A percentile compares a stretch with the other conserved stretches of the same genome.
phyloP scores from a whole-genome alignment of 106 monocot genomes.

The Posidonia australis region DNA sequence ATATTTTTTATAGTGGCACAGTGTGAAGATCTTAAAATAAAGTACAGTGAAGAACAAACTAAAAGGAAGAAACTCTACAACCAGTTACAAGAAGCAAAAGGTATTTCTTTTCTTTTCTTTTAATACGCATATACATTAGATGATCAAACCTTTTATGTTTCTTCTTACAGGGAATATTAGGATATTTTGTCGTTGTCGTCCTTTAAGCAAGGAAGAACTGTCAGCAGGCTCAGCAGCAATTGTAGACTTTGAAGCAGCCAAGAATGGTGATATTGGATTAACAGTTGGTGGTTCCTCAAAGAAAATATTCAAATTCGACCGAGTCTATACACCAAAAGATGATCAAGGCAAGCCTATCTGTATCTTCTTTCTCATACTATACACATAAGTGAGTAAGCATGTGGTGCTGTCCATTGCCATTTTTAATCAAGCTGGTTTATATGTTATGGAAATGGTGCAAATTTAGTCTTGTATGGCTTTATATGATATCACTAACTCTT shows the following conservation, averaged over 20 bases:
- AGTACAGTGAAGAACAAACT: constrained; percentile 62
- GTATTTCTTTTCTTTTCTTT: constrained; percentile 8
- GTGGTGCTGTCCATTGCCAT: too few species aligned
- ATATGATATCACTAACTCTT: too few species aligned
- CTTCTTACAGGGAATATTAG: constrained; percentile 76
- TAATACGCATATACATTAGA: not conserved
- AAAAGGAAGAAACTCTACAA: constrained; percentile 72
- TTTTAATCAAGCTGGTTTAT: too few species aligned
- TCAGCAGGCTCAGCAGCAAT: constrained; percentile 30
- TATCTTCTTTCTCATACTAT: too few species aligned
- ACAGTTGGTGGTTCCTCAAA: constrained; percentile 28
- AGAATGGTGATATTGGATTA: constrained; percentile 69
- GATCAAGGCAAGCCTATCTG: constrained; percentile 40
- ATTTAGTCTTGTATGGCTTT: too few species aligned
- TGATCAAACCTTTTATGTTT: not conserved
- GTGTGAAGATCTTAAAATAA: constrained; percentile 63
- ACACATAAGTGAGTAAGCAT: too few species aligned
- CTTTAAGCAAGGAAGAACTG: constrained; percentile 57
- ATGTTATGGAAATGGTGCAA: too few species aligned
- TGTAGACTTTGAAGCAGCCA: constrained; percentile 65
- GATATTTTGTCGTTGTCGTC: constrained; percentile 89
- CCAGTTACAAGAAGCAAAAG: constrained; percentile 74
- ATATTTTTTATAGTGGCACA: constrained; percentile 44
- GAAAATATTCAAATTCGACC: constrained; percentile 71
- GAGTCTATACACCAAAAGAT: constrained; percentile 67